Evolutionary conservation across 352 stramenopile genomes (phyloP).

Genomic region (Elongisporangium anandrum): DNA sequence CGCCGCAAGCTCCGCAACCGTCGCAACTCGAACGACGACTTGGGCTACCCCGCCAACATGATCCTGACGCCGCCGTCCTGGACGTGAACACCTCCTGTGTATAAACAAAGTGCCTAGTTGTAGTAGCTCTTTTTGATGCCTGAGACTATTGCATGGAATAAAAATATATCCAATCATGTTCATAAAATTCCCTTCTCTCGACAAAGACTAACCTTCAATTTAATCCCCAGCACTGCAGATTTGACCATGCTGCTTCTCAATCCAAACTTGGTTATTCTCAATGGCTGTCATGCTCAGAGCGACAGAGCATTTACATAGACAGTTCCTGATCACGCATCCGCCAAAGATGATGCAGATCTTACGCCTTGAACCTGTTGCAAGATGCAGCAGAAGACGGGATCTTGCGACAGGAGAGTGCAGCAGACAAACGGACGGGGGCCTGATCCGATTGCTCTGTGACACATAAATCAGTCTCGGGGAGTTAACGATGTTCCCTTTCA

Average conservation of each 20-base stretch:
- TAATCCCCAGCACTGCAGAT: too few relatives aligned
- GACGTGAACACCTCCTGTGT: background rate
- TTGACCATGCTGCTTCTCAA: too few relatives aligned
- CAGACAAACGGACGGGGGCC: background rate
- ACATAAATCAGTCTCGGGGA: background rate
- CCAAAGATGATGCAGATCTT: too few relatives aligned
- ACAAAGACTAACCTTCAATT: too few relatives aligned
- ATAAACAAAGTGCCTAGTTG: background rate
- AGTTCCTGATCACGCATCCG: background rate
- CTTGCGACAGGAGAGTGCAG: too few relatives aligned
- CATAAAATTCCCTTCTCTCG: background rate
- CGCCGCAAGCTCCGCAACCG: constrained; percentile 6
- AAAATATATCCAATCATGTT: background rate
- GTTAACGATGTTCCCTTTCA: background rate
- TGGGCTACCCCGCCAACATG: constrained; percentile 1
- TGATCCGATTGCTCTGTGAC: background rate
- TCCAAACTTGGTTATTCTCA: too few relatives aligned
- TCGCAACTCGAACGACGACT: constrained; percentile 6
- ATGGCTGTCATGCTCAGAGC: too few relatives aligned
- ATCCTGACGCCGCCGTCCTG: background rate
- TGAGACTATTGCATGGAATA: background rate
- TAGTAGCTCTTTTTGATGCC: background rate
- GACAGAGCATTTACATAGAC: too few relatives aligned
- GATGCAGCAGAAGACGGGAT: too few relatives aligned
- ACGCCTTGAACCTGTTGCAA: background rate